Percentiles rank a stretch among this genome's conserved stretches.
phyloP scores from a whole-genome alignment of 2,329 filamentous ascomycete genomes.

The Dendrostoma leiphaemia region DNA sequence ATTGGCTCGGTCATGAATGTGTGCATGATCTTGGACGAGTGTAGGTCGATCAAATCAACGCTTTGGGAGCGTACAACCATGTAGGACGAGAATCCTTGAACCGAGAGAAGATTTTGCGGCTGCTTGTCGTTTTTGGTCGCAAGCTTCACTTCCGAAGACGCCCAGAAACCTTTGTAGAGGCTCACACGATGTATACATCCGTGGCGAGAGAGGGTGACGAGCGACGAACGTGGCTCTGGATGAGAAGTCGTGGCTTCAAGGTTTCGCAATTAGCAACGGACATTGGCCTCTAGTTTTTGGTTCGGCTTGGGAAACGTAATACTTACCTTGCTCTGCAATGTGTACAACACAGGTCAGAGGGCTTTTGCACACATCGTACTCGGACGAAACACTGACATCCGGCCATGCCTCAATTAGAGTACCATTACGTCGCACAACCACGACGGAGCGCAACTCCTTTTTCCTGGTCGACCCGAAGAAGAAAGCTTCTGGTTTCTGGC shows the following conservation, averaged over 20 bases:
- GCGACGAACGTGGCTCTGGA: constrained; percentile 27
- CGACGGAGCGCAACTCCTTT: constrained; percentile 42
- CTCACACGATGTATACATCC: constrained; percentile 50
- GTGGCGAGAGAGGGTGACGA: constrained; percentile 49
- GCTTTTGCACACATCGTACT: constrained; percentile 50
- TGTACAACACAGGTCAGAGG: constrained; percentile 49
- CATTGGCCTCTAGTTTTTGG: too few relatives aligned
- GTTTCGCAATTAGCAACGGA: too few relatives aligned
- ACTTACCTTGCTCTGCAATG: constrained; percentile 45
- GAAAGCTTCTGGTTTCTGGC: constrained; percentile 60
- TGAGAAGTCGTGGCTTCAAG: constrained; percentile 22
- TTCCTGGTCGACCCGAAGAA: constrained; percentile 53
- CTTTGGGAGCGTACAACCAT: constrained; percentile 56
- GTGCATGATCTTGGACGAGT: constrained; percentile 55
- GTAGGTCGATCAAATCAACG: constrained; percentile 61
- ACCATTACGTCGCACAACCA: constrained; percentile 65
- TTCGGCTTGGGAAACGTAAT: neutral
- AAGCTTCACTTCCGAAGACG: constrained; percentile 44
- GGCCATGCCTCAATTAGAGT: constrained; percentile 57
- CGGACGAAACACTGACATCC: constrained; percentile 38
- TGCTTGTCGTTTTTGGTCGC: constrained; percentile 38
- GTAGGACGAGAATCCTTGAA: constrained; percentile 58
- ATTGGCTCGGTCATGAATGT: constrained; percentile 60
- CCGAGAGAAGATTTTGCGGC: constrained; percentile 55
- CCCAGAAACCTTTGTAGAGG: constrained; percentile 45